phyloP scores from a whole-genome alignment of 2,329 filamentous ascomycete genomes.

The Ramularia collo-cygni region DNA sequence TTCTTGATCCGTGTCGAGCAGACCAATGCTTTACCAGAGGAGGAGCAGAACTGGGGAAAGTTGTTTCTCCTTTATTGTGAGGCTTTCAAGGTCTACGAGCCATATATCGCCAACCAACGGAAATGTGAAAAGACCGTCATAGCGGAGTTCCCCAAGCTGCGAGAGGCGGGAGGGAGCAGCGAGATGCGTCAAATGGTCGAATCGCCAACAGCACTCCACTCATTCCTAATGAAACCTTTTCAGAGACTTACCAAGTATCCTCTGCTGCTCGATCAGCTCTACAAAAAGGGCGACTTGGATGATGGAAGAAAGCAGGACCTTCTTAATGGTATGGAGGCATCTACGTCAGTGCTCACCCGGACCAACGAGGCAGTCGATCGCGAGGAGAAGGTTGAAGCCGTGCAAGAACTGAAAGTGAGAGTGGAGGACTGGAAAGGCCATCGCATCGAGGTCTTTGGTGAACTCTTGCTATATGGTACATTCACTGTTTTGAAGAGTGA shows the following conservation, averaged over 20 bases:
- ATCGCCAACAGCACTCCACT: slow-evolving; percentile 79
- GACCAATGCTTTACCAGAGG: slow-evolving; percentile 73
- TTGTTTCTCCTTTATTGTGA: slow-evolving; percentile 81
- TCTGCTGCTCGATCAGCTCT: slow-evolving; percentile 76
- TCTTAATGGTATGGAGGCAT: slow-evolving; percentile 67
- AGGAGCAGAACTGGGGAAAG: slow-evolving; percentile 87
- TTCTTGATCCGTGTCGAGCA: slow-evolving; percentile 96
- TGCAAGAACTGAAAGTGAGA: slow-evolving; percentile 70
- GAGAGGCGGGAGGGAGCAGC: slow-evolving; percentile 58
- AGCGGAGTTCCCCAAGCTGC: slow-evolving; percentile 80
- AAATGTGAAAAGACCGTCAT: slow-evolving; percentile 81
- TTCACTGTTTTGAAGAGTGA: slow-evolving; percentile 76
- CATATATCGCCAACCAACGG: slow-evolving; percentile 93
- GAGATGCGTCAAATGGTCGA: slow-evolving; percentile 67
- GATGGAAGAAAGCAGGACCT: slow-evolving; percentile 66
- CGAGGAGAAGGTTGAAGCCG: slow-evolving; percentile 74
- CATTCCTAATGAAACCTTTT: slow-evolving; percentile 93
- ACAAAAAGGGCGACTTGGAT: slow-evolving; percentile 73
- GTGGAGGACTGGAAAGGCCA: slow-evolving; percentile 98
- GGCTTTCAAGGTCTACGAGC: slow-evolving; percentile 86
- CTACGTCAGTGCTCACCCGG: slow-evolving; percentile 71
- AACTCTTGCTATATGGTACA: slow-evolving; percentile 77
- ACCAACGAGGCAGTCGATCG: slow-evolving; percentile 89
- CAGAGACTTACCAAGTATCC: slow-evolving; percentile 94
- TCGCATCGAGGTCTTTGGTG: slow-evolving; percentile 82